These are phyloP conservation scores for Candida neerlandica DNA, from an alignment of 1,139 yeast species.

Conservation along the genomic window DNA sequence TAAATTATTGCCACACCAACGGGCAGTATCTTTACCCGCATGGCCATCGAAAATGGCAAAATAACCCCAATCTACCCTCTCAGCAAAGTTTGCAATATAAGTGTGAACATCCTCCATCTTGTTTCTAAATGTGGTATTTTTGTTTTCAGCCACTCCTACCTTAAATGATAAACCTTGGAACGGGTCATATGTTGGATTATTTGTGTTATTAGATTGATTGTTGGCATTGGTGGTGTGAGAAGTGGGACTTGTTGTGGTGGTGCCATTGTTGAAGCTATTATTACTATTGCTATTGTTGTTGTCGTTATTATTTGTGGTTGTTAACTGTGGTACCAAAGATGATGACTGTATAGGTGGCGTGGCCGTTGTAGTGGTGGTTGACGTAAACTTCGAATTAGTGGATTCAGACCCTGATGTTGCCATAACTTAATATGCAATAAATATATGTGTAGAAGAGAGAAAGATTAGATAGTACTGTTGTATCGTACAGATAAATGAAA, in stretches of 20 bases:
- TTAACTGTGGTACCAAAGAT: constrained; percentile 2
- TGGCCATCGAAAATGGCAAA: constrained; percentile 98
- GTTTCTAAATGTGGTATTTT: constrained; percentile 75
- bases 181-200: constrained; percentile 28
- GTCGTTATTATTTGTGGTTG: not conserved
- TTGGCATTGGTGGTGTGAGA: not conserved
- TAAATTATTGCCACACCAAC: constrained; percentile 91
- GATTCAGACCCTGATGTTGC: constrained; percentile 2
- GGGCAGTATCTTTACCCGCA: constrained; percentile 91
- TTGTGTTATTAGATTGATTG: not conserved
- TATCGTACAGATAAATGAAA: not conserved
- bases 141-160: constrained; percentile 91
- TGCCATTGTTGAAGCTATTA: not conserved
- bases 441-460: not conserved
- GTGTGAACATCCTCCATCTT: constrained; percentile 98
- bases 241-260: not conserved
- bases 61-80: constrained; percentile 88
- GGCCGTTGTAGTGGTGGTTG: constrained; percentile 7
- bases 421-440: not conserved
- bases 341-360: constrained; percentile 8
- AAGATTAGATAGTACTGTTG: not conserved
- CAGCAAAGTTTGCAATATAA: constrained; percentile 89
- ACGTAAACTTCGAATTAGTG: not conserved
- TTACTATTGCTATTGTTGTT: not conserved
- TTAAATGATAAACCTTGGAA: constrained; percentile 60